phyloP scores from a whole-genome alignment of 176 grass and related monocot species.

The Ensete glaucum region DNA sequence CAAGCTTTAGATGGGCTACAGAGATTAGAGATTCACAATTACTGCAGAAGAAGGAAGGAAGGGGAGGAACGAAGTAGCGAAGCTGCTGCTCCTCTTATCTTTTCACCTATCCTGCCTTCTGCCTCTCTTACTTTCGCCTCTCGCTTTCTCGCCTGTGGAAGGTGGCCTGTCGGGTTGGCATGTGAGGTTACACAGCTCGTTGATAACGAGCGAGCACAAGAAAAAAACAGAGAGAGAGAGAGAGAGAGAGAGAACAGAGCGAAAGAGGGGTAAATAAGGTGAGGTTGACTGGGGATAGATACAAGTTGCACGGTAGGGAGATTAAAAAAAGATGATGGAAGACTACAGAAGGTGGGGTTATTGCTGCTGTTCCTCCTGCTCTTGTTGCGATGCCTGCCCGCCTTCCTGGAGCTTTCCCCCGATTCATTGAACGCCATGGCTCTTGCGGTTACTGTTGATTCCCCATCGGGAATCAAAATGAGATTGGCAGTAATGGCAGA shows the following conservation, averaged over 20 bases:
- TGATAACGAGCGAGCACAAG: background rate
- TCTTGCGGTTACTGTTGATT: background rate
- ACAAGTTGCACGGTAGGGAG: background rate
- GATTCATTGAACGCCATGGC: background rate
- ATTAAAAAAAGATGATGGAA: background rate
- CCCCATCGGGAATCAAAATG: no score
- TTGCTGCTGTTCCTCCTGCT: no score
- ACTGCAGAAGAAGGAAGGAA: background rate
- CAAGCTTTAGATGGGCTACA: background rate
- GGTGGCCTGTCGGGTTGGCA: conserved; percentile 3
- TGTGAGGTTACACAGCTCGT: background rate
- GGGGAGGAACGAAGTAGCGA: background rate
- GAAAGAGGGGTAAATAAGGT: background rate
- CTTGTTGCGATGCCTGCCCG: background rate
- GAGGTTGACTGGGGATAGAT: background rate
- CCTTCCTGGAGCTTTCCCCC: background rate
- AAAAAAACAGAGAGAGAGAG: no score
- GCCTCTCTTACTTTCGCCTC: background rate
- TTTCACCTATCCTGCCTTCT: background rate
- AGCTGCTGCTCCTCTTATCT: background rate
- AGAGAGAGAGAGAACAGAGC: background rate
- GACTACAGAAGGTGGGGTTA: no score
- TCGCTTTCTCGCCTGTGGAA: background rate
- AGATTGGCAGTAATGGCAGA: no score
- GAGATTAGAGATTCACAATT: background rate